Evolutionary conservation across 2,329 filamentous ascomycete species (phyloP), one percentile per base, ranked within the genome.

Genomic region (Sporothrix brunneoviolacea): DNA sequence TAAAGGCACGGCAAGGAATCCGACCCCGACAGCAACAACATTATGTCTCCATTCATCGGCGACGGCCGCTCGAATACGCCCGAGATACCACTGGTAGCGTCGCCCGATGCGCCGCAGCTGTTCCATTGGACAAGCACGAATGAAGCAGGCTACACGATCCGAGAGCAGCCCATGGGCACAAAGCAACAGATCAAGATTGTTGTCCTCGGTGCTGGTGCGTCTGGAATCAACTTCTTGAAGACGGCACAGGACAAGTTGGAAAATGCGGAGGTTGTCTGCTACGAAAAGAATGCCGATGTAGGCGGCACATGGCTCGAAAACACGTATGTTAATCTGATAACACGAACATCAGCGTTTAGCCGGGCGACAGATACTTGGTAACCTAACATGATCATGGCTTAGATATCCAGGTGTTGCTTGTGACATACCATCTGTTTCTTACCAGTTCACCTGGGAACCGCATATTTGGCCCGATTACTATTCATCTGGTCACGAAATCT

Each of bases 361-460:
- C 24, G 35, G 32, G 13, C 27, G 32, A 33, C 36, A 21, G 21
- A 33, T 30, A 27, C 16, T 10, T 19, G 21, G 21, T 16, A 38
- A n/a, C 37, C 44, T 8, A 28, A 13, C 10, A n/a, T 22, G 24
- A 18, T 40, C 22, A 4, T 41, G 4, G 21, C 13, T 5, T 9
- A 19, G 40, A 18, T 49, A 61, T 33, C 50, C 50, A 4, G 50
- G 50, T 2, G 57, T 37, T 57, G 69, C 68, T 8, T 75, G 70
- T 55, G 73, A 78, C 50, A 68, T 77, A 0, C 73, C 72, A 1
- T 35, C 58, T 6, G 75, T 43, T 18, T 30, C 41, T 7, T 73
- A 76, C 57, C 74, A 72, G 55, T 62, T 56, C 47, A 51, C 53
- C 9, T 62, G 50, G 42, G 60, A 59, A 27, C 54, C 54, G 13